Percentiles rank a stretch among this genome's conserved stretches.
Evolutionary conservation across 2,329 filamentous ascomycete species (phyloP).

Genomic region (Claviceps arundinis): DNA sequence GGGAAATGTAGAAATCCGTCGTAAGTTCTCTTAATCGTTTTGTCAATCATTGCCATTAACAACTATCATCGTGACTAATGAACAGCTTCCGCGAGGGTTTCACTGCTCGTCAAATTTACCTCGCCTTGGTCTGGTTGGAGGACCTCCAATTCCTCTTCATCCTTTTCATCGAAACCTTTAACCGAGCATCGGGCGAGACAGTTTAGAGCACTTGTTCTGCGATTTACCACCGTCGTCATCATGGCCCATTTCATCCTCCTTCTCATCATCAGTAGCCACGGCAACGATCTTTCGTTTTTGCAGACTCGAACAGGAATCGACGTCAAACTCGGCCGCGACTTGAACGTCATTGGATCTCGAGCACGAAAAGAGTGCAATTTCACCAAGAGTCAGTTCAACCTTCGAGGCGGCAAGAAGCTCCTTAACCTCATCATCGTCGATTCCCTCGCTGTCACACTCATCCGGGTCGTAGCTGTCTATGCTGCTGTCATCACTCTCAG

Average conservation of each 20-base stretch:
- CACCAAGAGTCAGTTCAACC: constrained; percentile 1
- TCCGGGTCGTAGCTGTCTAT: constrained; percentile 11
- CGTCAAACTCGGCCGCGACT: neutral
- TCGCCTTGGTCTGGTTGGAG: neutral
- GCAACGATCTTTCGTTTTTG: constrained; percentile 16
- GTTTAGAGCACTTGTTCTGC: neutral
- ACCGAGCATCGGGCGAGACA: neutral
- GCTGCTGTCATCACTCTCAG: neutral
- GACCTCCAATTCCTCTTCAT: neutral
- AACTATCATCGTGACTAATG: constrained; percentile 3
- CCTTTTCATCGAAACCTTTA: constrained; percentile 1
- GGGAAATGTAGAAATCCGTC: constrained; percentile 1
- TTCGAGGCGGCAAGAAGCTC: constrained; percentile 10
- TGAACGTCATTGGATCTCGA: constrained; percentile 4
- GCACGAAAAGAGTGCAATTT: constrained; percentile 2
- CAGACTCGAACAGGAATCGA: constrained; percentile 3
- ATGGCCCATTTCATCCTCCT: constrained; percentile 15
- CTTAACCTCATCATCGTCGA: constrained; percentile 21
- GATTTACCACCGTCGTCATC: constrained; percentile 10
- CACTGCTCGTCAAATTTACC: neutral
- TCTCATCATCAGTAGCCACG: constrained; percentile 12
- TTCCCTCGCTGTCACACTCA: constrained; percentile 26
- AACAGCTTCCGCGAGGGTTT: neutral
- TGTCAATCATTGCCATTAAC: neutral
- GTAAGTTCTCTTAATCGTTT: neutral